A percentile compares a stretch with the other conserved stretches of the same genome.
Conservation (phyloP, 2,329 filamentous ascomycete species). For the Pseudocercospora fuligena region DNA sequence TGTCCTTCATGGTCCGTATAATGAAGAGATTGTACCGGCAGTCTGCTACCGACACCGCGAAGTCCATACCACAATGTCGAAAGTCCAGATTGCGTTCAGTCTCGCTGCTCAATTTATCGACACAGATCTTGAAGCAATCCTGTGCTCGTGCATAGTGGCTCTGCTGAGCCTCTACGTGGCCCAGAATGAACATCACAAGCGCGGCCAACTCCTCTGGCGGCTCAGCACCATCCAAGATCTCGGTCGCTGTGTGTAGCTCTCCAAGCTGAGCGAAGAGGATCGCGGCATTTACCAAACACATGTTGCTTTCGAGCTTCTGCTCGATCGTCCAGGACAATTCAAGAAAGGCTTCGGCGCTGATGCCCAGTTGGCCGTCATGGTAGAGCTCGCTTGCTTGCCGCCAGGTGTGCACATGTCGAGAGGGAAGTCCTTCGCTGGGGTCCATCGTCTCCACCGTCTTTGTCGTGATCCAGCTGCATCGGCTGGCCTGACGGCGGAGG, state of each 20-base stretch:
- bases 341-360: conserved; percentile 31
- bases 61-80: conserved; percentile 25
- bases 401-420: conserved; percentile 35
- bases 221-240: conserved; percentile 27
- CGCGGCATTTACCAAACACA: conserved; percentile 35
- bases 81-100: conserved; percentile 13
- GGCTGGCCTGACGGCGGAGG: not conserved
- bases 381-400: conserved; percentile 40
- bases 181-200: conserved; percentile 33
- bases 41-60: conserved; percentile 22
- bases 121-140: conserved; percentile 26
- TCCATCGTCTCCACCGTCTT: not conserved
- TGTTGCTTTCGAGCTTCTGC: conserved; percentile 12
- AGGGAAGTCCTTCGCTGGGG: not conserved
- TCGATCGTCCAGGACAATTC: conserved; percentile 25
- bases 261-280: conserved; percentile 36
- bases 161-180: conserved; percentile 32
- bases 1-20: not conserved
- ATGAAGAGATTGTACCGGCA: conserved; percentile 15
- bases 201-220: conserved; percentile 16
- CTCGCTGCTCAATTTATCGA: conserved; percentile 12
- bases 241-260: conserved; percentile 28
- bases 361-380: conserved; percentile 36
- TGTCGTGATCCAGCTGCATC: not conserved
- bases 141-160: conserved; percentile 23